phyloP scores from a whole-genome alignment of 345 rosid species.

The Laguncularia racemosa region DNA sequence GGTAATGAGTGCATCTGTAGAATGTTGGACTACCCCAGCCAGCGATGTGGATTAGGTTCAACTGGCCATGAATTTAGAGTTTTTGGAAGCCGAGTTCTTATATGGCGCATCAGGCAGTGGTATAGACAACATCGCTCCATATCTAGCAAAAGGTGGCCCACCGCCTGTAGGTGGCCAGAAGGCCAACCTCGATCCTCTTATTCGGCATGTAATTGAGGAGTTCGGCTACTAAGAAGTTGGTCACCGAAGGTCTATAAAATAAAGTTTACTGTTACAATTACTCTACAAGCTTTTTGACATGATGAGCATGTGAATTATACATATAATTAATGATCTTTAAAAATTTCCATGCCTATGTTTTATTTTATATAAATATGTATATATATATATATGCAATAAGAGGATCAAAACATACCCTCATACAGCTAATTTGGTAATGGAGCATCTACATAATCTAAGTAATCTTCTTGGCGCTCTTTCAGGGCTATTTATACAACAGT shows the following conservation, averaged over 20 bases:
- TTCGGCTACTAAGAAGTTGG: conserved; percentile 70
- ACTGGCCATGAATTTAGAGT: conserved; percentile 27
- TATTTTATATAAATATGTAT: not conserved
- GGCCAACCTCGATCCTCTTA: conserved; percentile 44
- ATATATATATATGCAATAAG: not conserved
- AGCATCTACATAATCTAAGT: not conserved
- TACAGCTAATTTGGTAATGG: too few species aligned
- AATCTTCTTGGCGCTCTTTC: not conserved
- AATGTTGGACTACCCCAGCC: conserved; percentile 10
- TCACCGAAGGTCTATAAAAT: conserved; percentile 39
- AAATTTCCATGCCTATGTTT: not conserved
- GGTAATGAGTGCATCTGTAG: too few species aligned
- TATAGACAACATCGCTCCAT: conserved; percentile 17
- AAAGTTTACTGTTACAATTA: not conserved
- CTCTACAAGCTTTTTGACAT: too few species aligned
- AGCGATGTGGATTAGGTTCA: conserved; percentile 17
- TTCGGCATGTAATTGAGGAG: conserved; percentile 37
- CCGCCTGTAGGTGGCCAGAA: conserved; percentile 26
- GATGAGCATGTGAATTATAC: too few species aligned
- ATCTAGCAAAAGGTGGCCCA: conserved; percentile 21
- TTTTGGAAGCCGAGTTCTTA: conserved; percentile 26
- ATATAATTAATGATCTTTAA: too few species aligned
- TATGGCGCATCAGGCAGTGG: conserved; percentile 16
- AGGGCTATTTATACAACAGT: conserved; percentile 49
- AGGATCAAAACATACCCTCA: too few species aligned